Evolutionary conservation across 345 rosid genomes (phyloP).

Genomic region (Luvunga scandens): DNA sequence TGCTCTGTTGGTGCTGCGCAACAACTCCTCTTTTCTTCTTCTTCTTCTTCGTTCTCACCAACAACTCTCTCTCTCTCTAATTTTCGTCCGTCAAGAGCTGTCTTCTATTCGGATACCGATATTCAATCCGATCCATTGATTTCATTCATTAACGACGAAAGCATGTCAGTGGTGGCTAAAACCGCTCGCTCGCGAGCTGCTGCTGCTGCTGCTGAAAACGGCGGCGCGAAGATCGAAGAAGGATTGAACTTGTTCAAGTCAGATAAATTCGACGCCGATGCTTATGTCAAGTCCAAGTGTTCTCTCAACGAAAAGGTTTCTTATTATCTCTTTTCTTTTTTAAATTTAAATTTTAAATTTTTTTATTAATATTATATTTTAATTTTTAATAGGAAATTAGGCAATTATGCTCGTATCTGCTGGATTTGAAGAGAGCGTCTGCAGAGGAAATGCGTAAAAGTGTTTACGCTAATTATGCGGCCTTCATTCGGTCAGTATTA

Average conservation of each 20-base stretch:
- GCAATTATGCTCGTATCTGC: slow-evolving; percentile 69
- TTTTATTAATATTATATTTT: background rate
- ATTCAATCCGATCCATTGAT: background rate
- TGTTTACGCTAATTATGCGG: slow-evolving; percentile 95
- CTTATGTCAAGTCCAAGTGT: slow-evolving; percentile 91
- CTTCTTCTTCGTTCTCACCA: background rate
- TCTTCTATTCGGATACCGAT: slow-evolving; percentile 8
- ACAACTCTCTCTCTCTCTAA: background rate
- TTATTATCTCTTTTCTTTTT: background rate
- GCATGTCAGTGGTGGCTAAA: slow-evolving; percentile 60
- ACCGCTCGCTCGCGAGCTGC: slow-evolving; percentile 58
- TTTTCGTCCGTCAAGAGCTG: slow-evolving; percentile 1
- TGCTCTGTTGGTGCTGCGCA: no score
- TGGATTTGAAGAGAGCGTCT: slow-evolving; percentile 95
- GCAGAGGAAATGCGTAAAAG: slow-evolving; percentile 99
- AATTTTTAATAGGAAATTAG: slow-evolving; percentile 65
- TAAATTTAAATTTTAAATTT: background rate
- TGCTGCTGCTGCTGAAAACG: slow-evolving; percentile 64
- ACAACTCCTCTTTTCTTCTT: no score
- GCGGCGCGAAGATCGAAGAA: slow-evolving; percentile 71
- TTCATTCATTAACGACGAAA: background rate
- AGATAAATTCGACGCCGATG: slow-evolving; percentile 87
- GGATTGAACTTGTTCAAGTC: slow-evolving; percentile 84
- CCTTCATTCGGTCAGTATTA: slow-evolving; percentile 76
- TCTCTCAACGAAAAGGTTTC: slow-evolving; percentile 92